A percentile compares a stretch with the other conserved stretches of the same genome.
phyloP scores from a whole-genome alignment of 2,329 filamentous ascomycete genomes.

The Aspergillus clavatus region DNA sequence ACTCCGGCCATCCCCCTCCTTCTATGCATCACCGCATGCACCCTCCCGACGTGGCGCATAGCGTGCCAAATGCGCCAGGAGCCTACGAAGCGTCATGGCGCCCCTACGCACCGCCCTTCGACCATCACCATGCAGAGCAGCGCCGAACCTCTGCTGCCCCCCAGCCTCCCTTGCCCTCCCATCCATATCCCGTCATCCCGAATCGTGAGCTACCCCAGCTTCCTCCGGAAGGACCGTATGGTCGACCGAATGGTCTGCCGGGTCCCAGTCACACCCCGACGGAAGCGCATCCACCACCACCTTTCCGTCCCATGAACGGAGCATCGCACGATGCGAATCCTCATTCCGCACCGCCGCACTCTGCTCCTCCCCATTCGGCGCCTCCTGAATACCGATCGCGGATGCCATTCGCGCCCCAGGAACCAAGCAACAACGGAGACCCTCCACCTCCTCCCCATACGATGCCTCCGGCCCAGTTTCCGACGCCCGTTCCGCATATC shows the following conservation, averaged over 20 bases:
- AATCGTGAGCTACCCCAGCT: conserved; percentile 34
- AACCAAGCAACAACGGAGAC: conserved; percentile 29
- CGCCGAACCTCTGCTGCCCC: conserved; percentile 27
- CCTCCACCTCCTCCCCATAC: conserved; percentile 26
- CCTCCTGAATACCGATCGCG: conserved; percentile 32
- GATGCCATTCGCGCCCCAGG: conserved; percentile 28
- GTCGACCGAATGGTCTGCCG: conserved; percentile 29
- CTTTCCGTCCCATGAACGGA: conserved; percentile 33
- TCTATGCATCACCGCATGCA: conserved; percentile 29
- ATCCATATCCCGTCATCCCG: conserved; percentile 27
- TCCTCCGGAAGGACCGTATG: conserved; percentile 31
- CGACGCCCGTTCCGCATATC: conserved; percentile 20
- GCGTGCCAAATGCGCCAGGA: conserved; percentile 23
- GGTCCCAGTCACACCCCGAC: conserved; percentile 25
- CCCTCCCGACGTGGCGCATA: conserved; percentile 26
- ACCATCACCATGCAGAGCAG: conserved; percentile 25
- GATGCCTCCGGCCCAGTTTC: conserved; percentile 28
- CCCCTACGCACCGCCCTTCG: conserved; percentile 26
- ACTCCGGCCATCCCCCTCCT: conserved; percentile 17
- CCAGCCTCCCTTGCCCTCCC: conserved; percentile 25
- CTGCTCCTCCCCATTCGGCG: conserved; percentile 21
- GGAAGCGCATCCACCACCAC: conserved; percentile 23
- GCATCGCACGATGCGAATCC: conserved; percentile 28
- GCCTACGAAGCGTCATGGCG: conserved; percentile 32
- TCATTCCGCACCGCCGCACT: conserved; percentile 24